Conservation (phyloP, 2,329 filamentous ascomycete genomes). For the Graphilbum fragrans region DNA sequence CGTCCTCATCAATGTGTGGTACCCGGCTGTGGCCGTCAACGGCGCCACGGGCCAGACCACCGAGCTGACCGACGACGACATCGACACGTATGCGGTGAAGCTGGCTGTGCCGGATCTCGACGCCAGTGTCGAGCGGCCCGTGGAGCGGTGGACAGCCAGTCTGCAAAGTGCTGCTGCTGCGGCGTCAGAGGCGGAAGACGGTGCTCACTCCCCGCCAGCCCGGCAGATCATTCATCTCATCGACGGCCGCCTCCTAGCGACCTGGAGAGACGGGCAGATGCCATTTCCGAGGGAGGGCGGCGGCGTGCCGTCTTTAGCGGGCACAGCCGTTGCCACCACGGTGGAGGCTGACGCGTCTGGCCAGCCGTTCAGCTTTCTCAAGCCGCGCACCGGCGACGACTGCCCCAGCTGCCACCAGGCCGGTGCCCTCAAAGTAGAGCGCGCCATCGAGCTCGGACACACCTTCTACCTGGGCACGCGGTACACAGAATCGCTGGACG, state of each 20-base stretch:
- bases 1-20: slow-evolving; percentile 60
- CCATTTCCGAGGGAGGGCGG: no score
- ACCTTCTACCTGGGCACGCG: slow-evolving; percentile 89
- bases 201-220: no score
- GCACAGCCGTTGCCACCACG: background rate
- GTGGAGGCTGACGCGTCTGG: slow-evolving; percentile 8
- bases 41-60: slow-evolving; percentile 8
- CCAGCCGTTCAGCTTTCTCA: slow-evolving; percentile 48
- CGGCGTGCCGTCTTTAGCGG: no score
- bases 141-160: slow-evolving; percentile 29
- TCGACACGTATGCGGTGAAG: slow-evolving; percentile 52
- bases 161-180: background rate
- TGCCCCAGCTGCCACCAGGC: slow-evolving; percentile 56
- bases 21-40: slow-evolving; percentile 25
- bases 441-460: slow-evolving; percentile 82
- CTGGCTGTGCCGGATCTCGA: slow-evolving; percentile 55
- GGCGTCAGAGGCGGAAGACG: slow-evolving; percentile 14
- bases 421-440: slow-evolving; percentile 52
- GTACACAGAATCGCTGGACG: slow-evolving; percentile 55
- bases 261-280: no score
- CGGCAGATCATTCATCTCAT: no score
- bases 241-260: background rate
- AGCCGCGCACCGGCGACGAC: slow-evolving; percentile 51
- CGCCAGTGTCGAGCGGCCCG: slow-evolving; percentile 48
- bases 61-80: slow-evolving; percentile 16